Percentiles rank a stretch among this genome's conserved stretches.
phyloP scores from a whole-genome alignment of 2,329 filamentous ascomycete species.

The Aureobasidium pullulans region DNA sequence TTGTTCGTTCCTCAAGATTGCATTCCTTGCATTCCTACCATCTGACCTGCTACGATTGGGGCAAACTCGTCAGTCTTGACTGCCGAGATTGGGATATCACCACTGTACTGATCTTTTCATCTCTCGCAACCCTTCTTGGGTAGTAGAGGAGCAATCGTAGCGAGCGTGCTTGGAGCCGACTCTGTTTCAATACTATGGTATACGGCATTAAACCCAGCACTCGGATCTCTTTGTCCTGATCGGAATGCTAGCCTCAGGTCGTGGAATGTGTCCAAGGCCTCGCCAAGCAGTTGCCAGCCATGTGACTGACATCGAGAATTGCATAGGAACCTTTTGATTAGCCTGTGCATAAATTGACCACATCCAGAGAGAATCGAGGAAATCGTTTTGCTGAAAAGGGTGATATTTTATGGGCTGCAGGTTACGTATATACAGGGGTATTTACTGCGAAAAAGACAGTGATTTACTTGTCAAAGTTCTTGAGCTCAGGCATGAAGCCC shows the following conservation, averaged over 20 bases:
- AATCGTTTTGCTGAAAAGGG: background rate
- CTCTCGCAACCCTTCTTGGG: too few species aligned
- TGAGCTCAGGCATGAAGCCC: slow-evolving; percentile 45
- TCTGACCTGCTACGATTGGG: background rate
- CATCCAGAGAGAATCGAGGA: background rate
- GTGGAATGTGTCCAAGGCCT: background rate
- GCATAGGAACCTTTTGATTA: background rate
- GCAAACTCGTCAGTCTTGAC: too few species aligned
- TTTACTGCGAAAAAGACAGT: background rate
- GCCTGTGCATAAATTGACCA: background rate
- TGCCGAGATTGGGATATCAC: too few species aligned
- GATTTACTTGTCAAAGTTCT: slow-evolving; percentile 35
- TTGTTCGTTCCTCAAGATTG: background rate
- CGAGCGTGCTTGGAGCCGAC: too few species aligned
- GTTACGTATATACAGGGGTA: background rate
- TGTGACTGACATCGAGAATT: background rate
- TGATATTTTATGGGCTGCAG: background rate
- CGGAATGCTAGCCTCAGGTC: background rate
- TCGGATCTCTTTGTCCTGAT: too few species aligned
- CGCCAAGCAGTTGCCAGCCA: background rate
- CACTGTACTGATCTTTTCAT: too few species aligned
- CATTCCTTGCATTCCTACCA: background rate
- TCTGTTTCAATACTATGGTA: too few species aligned
- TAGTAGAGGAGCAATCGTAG: too few species aligned
- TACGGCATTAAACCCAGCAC: too few species aligned